Evolutionary conservation across 345 rosid species (phyloP), one percentile per base, ranked within the genome.

Genomic region (Sisymbrium irio): DNA sequence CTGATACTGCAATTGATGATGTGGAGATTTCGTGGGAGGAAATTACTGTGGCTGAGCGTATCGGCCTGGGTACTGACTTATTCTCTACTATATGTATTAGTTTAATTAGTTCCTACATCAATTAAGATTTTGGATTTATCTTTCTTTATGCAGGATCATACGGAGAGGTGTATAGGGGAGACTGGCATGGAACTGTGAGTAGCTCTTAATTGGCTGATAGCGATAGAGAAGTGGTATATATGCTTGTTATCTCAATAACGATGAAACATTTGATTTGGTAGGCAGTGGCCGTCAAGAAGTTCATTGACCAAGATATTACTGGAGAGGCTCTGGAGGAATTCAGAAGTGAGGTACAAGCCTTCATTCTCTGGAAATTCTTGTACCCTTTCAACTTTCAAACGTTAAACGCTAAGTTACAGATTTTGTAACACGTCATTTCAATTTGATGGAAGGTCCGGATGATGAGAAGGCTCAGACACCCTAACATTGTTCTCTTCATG

Each of bases 131-230:
- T 35, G 32, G 70, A 57, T 49, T 76, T 54, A 30, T 45, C 61
- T 33, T 67, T 76, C 80, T 59, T 80, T 58, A 63, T 84, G 76
- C 83, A 93, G 98, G 98, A 75, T 93, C 98, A 49, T 93, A 93
- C 57, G 98, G 98, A 42, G 98, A 93, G 81, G 97, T 93, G 62
- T 93, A 93, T 82, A 92, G 84, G 40, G 98, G 96, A 73, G 96
- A 93, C 22, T 93, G 98, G 98, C 96, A 85, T 83, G 98, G 97
- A 83, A 93, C 98, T 62, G 98, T 93, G 83, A 88, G 98, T 88
- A 67, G 25, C 25, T 22, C 25, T 22, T 58, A 44, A 54, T 51
- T 72, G 7, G 56, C 37, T n/a, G 63, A 44, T 5, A 1, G 7
- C 25, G 14, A 41, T 32, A 53, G 27, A 54, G 17, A 15, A 58